These are phyloP conservation scores for Ogataea methanolica DNA, from an alignment of 805 yeast genomes.

Conservation along the genomic window DNA sequence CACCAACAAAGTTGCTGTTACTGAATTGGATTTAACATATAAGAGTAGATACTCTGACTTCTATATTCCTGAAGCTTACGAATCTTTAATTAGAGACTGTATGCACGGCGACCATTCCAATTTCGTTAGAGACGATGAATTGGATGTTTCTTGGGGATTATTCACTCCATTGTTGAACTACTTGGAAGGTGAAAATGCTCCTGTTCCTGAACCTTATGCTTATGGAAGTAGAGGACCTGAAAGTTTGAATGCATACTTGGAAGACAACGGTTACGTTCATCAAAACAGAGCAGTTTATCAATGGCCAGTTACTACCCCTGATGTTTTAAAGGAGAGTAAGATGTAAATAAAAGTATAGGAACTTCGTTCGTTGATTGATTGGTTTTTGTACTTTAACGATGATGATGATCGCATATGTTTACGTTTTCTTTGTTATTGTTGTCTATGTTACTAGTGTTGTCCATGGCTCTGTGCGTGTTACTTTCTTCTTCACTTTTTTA, in stretches of 20 bases:
- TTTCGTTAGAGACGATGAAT: conserved; percentile 96
- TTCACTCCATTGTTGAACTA: conserved; percentile 87
- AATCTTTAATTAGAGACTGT: conserved; percentile 89
- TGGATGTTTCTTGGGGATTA: conserved; percentile 87
- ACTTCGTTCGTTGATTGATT: too few relatives aligned
- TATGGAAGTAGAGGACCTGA: conserved; percentile 93
- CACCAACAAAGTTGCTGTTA: conserved; percentile 71
- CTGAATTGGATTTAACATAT: conserved; percentile 89
- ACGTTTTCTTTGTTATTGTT: too few relatives aligned
- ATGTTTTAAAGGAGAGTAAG: conserved; percentile 22
- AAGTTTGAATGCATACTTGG: conserved; percentile 55
- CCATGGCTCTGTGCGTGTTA: too few relatives aligned
- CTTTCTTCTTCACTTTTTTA: too few relatives aligned
- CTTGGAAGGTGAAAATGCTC: conserved; percentile 69
- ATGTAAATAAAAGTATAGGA: neutral
- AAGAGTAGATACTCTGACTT: conserved; percentile 74
- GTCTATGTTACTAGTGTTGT: too few relatives aligned
- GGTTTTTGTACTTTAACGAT: too few relatives aligned
- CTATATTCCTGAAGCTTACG: conserved; percentile 98
- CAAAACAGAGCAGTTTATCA: conserved; percentile 63
- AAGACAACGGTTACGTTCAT: conserved; percentile 68
- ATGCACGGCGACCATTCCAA: conserved; percentile 91
- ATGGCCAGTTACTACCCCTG: conserved; percentile 82
- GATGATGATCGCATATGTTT: too few relatives aligned
- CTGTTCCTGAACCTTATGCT: conserved; percentile 64